Evolutionary conservation across 1,284 basidiomycete genomes (phyloP), one percentile per base, ranked within the genome.

Genomic region (Chalciporus sp.): DNA sequence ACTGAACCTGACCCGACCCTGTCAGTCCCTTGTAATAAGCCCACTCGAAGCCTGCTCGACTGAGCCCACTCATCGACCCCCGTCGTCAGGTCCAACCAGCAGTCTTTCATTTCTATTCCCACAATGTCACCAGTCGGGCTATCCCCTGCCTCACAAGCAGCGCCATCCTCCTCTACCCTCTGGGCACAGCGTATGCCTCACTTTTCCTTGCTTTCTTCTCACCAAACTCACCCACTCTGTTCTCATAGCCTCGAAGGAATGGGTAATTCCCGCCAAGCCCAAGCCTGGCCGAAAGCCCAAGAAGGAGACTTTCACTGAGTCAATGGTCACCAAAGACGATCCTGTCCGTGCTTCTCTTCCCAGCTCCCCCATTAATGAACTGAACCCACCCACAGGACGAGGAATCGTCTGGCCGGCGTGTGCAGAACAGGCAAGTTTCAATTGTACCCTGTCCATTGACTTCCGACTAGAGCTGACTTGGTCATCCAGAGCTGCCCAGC

Each of bases 211-310:
- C 2, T 17, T 47, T 17, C 4, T 40, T 4, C 33, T 37, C 29
- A 50, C 49, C 5, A 4, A 28, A 48, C 49, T 61, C 19, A 59
- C 42, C 12, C 41, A 20, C 27, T 20, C 16, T 7, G 20, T 40
- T 31, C 45, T 40, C 11, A 23, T 65, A 89, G 90, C 93, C 23
- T 92, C 90, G 40, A 94, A 90, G 70, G 91, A 95, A 71, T 95
- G 93, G 93, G 84, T 94, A 49, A 88, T 95, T 59, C 90, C 90
- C 43, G 87, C 94, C 29, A 90, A 92, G 62, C 90, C 92, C 17
- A 95, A 94, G 71, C 93, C 93, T 28, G 93, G 93, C 29, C 78
- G 93, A 49, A 94, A 95, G 75, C 92, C 91, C 40, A 92, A 91
- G 78, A 89, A 85, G 60, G 90, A 90, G 58, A 58, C 74, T 19